Evolutionary conservation across 2,329 filamentous ascomycete genomes (phyloP), one percentile per base, ranked within the genome.

Genomic region (Pseudogymnoascus sp.): DNA sequence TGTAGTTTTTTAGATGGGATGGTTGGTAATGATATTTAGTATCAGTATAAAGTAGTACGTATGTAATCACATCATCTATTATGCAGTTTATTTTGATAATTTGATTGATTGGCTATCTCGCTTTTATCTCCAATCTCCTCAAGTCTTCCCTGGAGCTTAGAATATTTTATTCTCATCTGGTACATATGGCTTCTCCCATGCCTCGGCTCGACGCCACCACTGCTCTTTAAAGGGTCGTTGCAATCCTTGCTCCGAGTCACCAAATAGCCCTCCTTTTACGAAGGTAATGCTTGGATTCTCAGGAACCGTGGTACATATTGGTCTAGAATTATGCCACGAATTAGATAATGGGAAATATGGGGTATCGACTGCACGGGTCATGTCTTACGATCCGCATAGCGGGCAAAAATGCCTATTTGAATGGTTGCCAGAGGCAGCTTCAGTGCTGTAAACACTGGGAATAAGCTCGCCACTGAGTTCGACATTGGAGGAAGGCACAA

Each of bases 221-320:
- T 62, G 63, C 48, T 66, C 61, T 61, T 48, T 65, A 2, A 63
- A 65, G 34, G 65, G 64, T 11, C 57, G 51, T 13, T 63, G 64
- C 4, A 67, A 39, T 16, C 14, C 21, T 48, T 64, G 60, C 8
- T 51, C 62, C 39, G 62, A 63, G 13, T 60, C 48, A 6, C 61
- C 65, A 61, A 66, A 67, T 11, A 67, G 23, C 5, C 66, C 66
- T n/a, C 66, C 66, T 41, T 67, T 67, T 13, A 67, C 21, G 28
- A 63, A 37, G 14, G 43, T 43, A 5, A 39, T 62, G 14, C 62
- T 23, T 19, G 66, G 65, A 11, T 60, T 41, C 28, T 63, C 21
- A 14, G 41, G 28, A 8, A 66, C 43, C n/a, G 62, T 62, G 21
- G 64, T 62, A 28, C 62, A 62, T 6, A 67, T 64, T 21, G 66